These are phyloP conservation scores for Heritiera fomes DNA, from an alignment of 345 rosid genomes.

Conservation along the genomic window DNA sequence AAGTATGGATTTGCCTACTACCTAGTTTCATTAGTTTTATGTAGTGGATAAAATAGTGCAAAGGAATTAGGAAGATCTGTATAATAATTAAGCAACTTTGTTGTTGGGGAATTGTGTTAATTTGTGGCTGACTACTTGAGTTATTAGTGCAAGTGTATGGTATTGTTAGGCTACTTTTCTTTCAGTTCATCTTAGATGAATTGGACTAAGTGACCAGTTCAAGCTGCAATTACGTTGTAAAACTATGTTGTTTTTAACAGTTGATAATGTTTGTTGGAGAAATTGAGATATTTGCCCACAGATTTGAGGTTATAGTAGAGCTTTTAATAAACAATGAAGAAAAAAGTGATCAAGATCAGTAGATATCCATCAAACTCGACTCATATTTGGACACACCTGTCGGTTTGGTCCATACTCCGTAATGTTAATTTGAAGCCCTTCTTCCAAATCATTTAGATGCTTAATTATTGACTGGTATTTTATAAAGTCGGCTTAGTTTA, in stretches of 20 bases:
- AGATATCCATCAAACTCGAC: no score
- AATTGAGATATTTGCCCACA: not conserved
- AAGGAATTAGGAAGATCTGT: not conserved
- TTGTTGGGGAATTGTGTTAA: not conserved
- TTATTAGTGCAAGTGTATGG: not conserved
- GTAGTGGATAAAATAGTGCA: not conserved
- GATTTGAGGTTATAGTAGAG: not conserved
- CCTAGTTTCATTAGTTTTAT: not conserved
- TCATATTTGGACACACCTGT: no score
- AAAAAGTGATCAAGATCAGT: not conserved
- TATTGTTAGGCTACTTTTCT: not conserved
- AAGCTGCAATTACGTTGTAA: not conserved
- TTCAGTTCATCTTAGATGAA: not conserved
- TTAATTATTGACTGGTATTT: no score
- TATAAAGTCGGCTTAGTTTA: no score
- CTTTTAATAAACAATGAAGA: not conserved
- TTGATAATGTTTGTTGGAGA: not conserved
- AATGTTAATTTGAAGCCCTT: no score
- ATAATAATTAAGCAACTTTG: not conserved
- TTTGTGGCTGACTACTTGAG: not conserved
- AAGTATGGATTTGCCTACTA: not conserved
- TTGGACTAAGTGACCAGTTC: not conserved
- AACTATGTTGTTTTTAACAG: not conserved
- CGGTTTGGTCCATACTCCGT: no score
- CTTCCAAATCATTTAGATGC: no score